phyloP scores from a whole-genome alignment of 163 green algal genomes.

The Smithsoniella earleae region DNA sequence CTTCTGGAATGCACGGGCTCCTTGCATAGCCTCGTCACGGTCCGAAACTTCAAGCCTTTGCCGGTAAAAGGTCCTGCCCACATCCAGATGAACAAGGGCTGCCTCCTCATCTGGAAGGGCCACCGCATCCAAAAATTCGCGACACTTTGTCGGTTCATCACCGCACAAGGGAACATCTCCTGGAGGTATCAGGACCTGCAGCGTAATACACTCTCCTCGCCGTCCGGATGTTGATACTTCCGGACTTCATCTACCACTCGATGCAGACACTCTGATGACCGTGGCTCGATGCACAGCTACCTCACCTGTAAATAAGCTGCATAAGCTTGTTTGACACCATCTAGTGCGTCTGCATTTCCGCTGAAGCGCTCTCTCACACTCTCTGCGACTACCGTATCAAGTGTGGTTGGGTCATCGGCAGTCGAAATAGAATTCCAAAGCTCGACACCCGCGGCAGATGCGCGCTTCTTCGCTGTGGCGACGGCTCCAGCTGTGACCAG shows the following conservation, averaged over 20 bases:
- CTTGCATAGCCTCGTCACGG: not conserved
- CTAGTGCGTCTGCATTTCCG: not conserved
- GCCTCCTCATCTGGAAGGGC: constrained; percentile 61
- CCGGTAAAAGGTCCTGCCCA: constrained; percentile 57
- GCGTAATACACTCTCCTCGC: too few species aligned
- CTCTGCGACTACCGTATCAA: constrained; percentile 37
- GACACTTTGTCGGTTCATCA: constrained; percentile 52
- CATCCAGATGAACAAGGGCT: constrained; percentile 66
- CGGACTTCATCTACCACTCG: too few species aligned
- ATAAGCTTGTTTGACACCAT: not conserved
- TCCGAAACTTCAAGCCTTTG: constrained; percentile 46
- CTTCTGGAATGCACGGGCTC: constrained; percentile 62
- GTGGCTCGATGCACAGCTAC: too few species aligned
- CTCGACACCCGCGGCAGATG: constrained; percentile 41
- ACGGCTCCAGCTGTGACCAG: constrained; percentile 32
- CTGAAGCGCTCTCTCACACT: constrained; percentile 29
- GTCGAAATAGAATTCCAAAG: constrained; percentile 46
- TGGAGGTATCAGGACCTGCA: constrained; percentile 48
- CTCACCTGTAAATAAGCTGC: not conserved
- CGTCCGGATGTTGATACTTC: not conserved
- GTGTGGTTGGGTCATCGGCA: constrained; percentile 34
- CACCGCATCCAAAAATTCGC: constrained; percentile 59
- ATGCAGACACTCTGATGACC: too few species aligned
- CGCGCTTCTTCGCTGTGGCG: constrained; percentile 36
- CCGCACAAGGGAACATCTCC: constrained; percentile 45